Evolutionary conservation across 2,329 filamentous ascomycete species (phyloP).

Genomic region (Orbilia ellipsospora): DNA sequence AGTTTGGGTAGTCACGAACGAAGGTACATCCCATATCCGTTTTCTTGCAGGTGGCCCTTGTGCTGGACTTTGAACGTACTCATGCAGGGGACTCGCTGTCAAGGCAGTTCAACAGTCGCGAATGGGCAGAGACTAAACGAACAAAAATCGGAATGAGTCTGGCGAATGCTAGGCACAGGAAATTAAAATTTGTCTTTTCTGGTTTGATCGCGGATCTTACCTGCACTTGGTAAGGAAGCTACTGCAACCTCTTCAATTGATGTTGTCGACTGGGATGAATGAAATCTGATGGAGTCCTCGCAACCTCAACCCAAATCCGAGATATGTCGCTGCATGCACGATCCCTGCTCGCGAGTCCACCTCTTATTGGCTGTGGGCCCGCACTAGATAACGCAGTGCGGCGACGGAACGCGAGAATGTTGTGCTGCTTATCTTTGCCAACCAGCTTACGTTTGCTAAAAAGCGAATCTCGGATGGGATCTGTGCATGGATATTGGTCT

Average conservation of each 20-base stretch:
- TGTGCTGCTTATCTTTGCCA: slow-evolving; percentile 54
- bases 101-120: slow-evolving; percentile 4
- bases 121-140: neutral
- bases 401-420: slow-evolving; percentile 45
- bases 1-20: slow-evolving; percentile 34
- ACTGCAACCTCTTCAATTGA: slow-evolving; percentile 18
- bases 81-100: slow-evolving; percentile 34
- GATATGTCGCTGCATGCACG: slow-evolving; percentile 30
- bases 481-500: slow-evolving; percentile 3
- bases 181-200: slow-evolving; percentile 11
- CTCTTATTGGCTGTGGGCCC: slow-evolving; percentile 28
- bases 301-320: slow-evolving; percentile 19
- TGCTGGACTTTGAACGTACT: slow-evolving; percentile 9
- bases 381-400: slow-evolving; percentile 46
- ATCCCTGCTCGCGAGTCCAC: slow-evolving; percentile 23
- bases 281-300: neutral
- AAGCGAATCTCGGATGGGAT: slow-evolving; percentile 31
- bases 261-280: slow-evolving; percentile 23
- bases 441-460: slow-evolving; percentile 47
- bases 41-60: slow-evolving; percentile 25
- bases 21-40: slow-evolving; percentile 48
- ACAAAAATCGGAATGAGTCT: slow-evolving; percentile 13
- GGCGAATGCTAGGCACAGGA: slow-evolving; percentile 17
- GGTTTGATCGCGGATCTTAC: slow-evolving; percentile 34
- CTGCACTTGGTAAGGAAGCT: slow-evolving; percentile 37